These are phyloP conservation scores for Lachnellula arida DNA, from an alignment of 2,329 filamentous ascomycete genomes.

Conservation along the genomic window DNA sequence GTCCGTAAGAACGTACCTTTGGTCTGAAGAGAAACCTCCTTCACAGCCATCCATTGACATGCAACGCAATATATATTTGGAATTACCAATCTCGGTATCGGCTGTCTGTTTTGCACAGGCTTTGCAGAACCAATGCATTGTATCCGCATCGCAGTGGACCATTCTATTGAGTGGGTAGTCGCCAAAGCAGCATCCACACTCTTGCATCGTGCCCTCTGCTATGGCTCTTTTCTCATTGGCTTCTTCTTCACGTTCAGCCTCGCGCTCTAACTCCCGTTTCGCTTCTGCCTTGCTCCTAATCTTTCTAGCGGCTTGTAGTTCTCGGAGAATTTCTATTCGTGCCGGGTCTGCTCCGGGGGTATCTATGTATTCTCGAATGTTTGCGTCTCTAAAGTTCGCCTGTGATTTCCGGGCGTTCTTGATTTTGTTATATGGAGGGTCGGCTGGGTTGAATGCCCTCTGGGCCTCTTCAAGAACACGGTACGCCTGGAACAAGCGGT, in stretches of 20 bases:
- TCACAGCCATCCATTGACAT: slow-evolving; percentile 65
- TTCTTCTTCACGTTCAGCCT: slow-evolving; percentile 38
- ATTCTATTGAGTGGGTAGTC: slow-evolving; percentile 63
- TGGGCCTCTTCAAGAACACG: slow-evolving; percentile 34
- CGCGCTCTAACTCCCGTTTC: slow-evolving; percentile 36
- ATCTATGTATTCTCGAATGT: slow-evolving; percentile 8
- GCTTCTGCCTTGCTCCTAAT: slow-evolving; percentile 26
- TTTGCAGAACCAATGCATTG: slow-evolving; percentile 58
- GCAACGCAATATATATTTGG: slow-evolving; percentile 64
- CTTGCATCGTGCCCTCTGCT: slow-evolving; percentile 49
- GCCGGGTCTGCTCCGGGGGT: background rate
- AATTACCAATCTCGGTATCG: slow-evolving; percentile 62
- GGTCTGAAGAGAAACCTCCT: slow-evolving; percentile 51
- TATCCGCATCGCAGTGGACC: slow-evolving; percentile 55
- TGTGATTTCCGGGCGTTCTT: slow-evolving; percentile 25
- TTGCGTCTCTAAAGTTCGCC: slow-evolving; percentile 7
- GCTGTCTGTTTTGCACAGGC: slow-evolving; percentile 62
- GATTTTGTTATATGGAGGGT: slow-evolving; percentile 28
- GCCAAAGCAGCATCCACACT: slow-evolving; percentile 71
- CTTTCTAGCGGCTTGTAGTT: slow-evolving; percentile 37
- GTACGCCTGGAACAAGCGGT: slow-evolving; percentile 30
- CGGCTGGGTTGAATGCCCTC: slow-evolving; percentile 25
- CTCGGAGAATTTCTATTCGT: slow-evolving; percentile 29
- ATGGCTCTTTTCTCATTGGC: slow-evolving; percentile 40
- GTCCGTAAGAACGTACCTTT: slow-evolving; percentile 43